Percentiles rank a stretch among this genome's conserved stretches.
phyloP scores from a whole-genome alignment of 768 basidiomycete genomes.

The Leucosporidium creatinivorum region DNA sequence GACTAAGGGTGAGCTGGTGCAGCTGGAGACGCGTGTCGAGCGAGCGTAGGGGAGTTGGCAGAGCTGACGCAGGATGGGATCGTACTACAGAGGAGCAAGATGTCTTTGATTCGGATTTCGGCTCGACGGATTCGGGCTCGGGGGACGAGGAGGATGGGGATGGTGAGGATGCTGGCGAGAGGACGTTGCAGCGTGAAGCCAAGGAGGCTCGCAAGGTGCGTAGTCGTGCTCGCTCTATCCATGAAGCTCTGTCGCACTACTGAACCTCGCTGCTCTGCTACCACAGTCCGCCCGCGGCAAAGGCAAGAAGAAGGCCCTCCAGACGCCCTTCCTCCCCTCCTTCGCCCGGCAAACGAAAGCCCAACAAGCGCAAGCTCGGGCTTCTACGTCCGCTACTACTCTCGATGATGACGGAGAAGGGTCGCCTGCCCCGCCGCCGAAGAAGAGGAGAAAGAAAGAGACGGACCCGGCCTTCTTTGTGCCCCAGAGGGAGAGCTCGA shows the following conservation, averaged over 20 bases:
- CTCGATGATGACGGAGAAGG: conserved; percentile 12
- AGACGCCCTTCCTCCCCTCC: conserved; percentile 23
- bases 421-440: neutral
- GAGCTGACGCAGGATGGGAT: neutral
- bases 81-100: conserved; percentile 65
- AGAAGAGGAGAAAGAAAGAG: conserved; percentile 15
- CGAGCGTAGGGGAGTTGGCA: neutral
- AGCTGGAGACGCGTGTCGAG: neutral
- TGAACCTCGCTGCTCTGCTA: neutral
- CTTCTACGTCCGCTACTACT: conserved; percentile 25
- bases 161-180: conserved; percentile 52
- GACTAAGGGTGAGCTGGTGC: conserved; percentile 51
- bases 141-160: conserved; percentile 57
- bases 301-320: conserved; percentile 23
- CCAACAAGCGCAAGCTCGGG: conserved; percentile 15
- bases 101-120: conserved; percentile 74
- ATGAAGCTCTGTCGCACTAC: too few species aligned
- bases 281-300: conserved; percentile 24
- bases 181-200: conserved; percentile 24
- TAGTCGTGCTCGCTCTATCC: too few species aligned
- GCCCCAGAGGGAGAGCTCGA: conserved; percentile 12
- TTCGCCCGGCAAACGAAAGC: conserved; percentile 27
- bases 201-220: conserved; percentile 30
- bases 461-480: conserved; percentile 1
- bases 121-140: conserved; percentile 56